Conservation (phyloP, 495 filamentous ascomycete species). For the Bathelium albidoporum region DNA sequence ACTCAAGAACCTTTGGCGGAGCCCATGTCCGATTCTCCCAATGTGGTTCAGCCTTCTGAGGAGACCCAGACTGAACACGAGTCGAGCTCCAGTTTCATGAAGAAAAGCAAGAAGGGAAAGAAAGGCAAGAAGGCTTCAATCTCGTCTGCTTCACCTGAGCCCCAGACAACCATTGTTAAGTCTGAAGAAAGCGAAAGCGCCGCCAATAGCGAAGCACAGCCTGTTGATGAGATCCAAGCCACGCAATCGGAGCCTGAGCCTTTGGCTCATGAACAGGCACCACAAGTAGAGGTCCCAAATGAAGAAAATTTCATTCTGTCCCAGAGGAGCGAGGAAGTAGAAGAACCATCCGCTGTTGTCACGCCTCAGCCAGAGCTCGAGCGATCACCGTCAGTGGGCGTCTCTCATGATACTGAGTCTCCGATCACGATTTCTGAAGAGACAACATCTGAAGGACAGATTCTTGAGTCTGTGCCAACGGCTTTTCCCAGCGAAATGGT, state of each 20-base stretch:
- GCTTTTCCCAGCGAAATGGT: neutral
- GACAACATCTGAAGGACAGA: slow-evolving; percentile 2
- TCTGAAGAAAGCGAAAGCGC: neutral
- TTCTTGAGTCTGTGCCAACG: neutral
- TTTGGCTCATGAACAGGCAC: neutral
- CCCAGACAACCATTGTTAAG: neutral
- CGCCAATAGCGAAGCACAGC: neutral
- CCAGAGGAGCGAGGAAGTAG: no score
- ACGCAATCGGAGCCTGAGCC: slow-evolving; percentile 6
- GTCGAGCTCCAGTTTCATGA: neutral
- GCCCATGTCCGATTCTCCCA: neutral
- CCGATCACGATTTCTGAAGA: neutral
- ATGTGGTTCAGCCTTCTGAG: neutral
- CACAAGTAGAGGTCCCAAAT: neutral
- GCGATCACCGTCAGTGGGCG: no score
- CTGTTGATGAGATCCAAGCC: neutral
- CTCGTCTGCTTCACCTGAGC: neutral
- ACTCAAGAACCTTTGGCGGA: neutral
- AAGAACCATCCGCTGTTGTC: neutral
- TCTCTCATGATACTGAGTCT: no score
- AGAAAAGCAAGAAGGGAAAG: slow-evolving; percentile 10
- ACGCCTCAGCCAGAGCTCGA: neutral
- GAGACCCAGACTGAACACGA: neutral
- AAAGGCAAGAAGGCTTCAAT: slow-evolving; percentile 3
- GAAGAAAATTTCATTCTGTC: neutral